Conservation (phyloP, 2,329 filamentous ascomycete genomes). For the Sordariomycetes sp. region DNA sequence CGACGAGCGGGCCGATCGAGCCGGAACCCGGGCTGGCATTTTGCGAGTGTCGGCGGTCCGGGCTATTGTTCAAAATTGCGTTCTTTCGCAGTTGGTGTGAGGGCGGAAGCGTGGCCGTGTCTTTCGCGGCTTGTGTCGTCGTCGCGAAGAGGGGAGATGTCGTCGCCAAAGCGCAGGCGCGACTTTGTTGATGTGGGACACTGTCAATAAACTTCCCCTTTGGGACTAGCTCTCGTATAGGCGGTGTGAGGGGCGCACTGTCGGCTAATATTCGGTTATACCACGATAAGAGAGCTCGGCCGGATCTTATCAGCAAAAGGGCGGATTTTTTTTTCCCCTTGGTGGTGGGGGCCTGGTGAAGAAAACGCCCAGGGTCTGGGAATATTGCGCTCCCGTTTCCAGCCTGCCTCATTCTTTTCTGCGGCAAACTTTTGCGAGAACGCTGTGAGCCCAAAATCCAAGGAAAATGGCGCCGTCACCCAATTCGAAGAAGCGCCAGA, state of each 20-base stretch:
- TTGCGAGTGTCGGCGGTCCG: not conserved
- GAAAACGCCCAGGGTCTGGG: not conserved
- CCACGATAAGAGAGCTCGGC: constrained; percentile 6
- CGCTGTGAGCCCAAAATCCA: not conserved
- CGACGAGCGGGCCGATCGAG: constrained; percentile 34
- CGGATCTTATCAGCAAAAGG: not conserved
- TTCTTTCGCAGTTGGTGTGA: not conserved
- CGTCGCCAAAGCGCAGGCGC: not conserved
- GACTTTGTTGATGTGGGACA: constrained; percentile 2
- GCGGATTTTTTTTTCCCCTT: constrained; percentile 1
- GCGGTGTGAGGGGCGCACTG: not conserved
- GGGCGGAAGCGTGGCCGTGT: not conserved
- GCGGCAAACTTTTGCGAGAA: not conserved
- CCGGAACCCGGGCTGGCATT: constrained; percentile 41
- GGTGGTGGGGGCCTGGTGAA: not conserved
- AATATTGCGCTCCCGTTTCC: not conserved
- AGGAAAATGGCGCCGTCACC: constrained; percentile 17
- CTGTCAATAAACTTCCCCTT: constrained; percentile 6
- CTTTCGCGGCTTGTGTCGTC: not conserved
- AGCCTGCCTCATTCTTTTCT: not conserved
- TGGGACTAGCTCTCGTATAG: not conserved
- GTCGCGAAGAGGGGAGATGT: not conserved
- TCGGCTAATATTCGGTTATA: constrained; percentile 2
- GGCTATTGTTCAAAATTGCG: not conserved
- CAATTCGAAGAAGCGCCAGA: constrained; percentile 23